Evolutionary conservation across 1,139 yeast genomes (phyloP), one percentile per base, ranked within the genome.

Genomic region (Blastobotrys aristatus): DNA sequence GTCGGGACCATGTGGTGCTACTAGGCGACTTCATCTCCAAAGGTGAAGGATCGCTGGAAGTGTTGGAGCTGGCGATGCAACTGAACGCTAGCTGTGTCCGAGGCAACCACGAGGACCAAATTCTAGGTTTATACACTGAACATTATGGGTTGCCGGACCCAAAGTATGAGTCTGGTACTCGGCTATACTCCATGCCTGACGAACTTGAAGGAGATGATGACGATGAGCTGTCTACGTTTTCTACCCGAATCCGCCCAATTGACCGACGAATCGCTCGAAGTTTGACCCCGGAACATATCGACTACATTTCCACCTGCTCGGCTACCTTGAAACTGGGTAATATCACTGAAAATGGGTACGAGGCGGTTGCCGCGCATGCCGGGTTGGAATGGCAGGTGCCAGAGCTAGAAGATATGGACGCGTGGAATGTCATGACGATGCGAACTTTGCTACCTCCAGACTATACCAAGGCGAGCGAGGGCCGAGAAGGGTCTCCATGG

Each of bases 11-110:
- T 47, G 68, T 87, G n/a, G 64, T 87, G 3, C 69, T 89, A 32
- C 66, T 89, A 26, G 97, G 97, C 2, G 97, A 90, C 61, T 86
- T 89, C 63, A 73, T 86, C 27, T 75, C 90, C 49, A 90, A 89
- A 63, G 97, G 97, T 0, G 84, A 86, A 1, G 80, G 84, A 52
- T 84, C 95, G 0, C 53, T 77, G 13, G 78, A 76, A 46, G 87
- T 88, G 4, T 63, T 88, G 26, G 84, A 88, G 50, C 82, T 68
- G 57, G 81, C 87, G 38, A 74, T 81, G 40, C 61, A 64, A 26
- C 52, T 65, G 17, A 67, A 76, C 3, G 75, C 85, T 16, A 79
- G 78, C 44, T 89, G 96, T 63, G 79, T 90, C 2, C 68, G 94
- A 53, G 97, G 97, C 0, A 90, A 90, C 68, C 96, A 90, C 64